Evolutionary conservation across 108 stramenopile species (phyloP), one percentile per base, ranked within the genome.

Genomic region (Parietichytrium sp.): DNA sequence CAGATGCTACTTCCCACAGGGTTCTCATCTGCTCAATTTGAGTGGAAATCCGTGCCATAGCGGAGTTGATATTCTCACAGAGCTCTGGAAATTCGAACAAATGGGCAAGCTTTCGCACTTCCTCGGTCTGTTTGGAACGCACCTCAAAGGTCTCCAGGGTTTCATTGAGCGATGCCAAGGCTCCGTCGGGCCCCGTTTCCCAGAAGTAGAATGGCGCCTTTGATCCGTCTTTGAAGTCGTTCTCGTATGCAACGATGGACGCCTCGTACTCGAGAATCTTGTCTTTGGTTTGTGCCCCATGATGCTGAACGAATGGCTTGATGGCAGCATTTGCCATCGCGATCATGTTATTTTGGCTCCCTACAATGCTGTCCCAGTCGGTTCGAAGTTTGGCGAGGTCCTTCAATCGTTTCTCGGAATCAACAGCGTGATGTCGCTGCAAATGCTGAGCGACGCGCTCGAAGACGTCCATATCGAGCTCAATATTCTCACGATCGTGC

Each of bases 21-120:
- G 89, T 83, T 15, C 84, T 49, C 79, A 90, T 89, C 16, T 87
- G 54, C 49, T 78, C 79, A 18, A 91, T 48, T 29, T 91, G 86
- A 10, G n/a, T 15, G n/a, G 72, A 30, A 81, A 87, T 84, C 20
- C 80, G 54, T 8, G 54, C 52, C 20, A 78, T 78, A 1, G 27
- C 81, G 7, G 47, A 55, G 55, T 82, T 88, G 38, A 91, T 83
- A 16, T 53, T 55, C 55, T 90, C 53, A 15, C 91, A 85, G 20
- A 89, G 54, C 12, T 84, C 87, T 3, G 90, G 88, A 81, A 92
- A 90, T 25, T 91, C 92, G 55, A 94, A 94, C 13, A 92, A 85
- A 8, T 31, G 49, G 81, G 92, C 92, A 38, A 93, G 83, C 47
- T 92, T 83, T 4, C 78, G 20, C 54, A 89, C 91, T 4, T 88